Evolutionary conservation across 495 filamentous ascomycete species (phyloP).

Genomic region (Neurospora tetrasperma): DNA sequence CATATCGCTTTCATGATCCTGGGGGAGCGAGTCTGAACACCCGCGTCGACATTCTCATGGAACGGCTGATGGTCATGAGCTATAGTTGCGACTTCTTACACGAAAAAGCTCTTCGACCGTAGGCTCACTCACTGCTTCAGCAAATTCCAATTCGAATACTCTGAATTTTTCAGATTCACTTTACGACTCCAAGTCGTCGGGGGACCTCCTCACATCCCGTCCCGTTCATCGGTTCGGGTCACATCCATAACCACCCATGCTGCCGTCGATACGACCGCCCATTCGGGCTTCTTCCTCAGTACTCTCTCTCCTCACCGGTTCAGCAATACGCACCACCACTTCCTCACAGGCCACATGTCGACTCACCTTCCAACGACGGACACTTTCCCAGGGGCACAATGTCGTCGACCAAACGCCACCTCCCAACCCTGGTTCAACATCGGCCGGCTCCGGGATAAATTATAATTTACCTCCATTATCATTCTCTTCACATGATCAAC

Average conservation of each 20-base stretch:
- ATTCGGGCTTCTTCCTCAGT: neutral
- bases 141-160: neutral
- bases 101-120: neutral
- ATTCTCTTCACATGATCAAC: neutral
- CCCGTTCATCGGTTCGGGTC: neutral
- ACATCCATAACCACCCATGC: neutral
- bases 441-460: slow-evolving; percentile 4
- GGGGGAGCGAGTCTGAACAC: neutral
- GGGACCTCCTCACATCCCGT: neutral
- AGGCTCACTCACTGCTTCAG: neutral
- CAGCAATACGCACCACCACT: neutral
- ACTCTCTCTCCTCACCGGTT: neutral
- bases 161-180: neutral
- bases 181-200: neutral
- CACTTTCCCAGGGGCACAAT: neutral
- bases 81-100: neutral
- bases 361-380: neutral
- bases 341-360: neutral
- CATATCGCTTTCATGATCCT: neutral
- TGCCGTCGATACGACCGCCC: neutral
- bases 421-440: neutral
- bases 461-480: neutral
- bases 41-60: neutral
- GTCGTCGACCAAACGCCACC: neutral
- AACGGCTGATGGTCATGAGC: neutral